Percentiles rank a stretch among this genome's conserved stretches.
phyloP scores from a whole-genome alignment of 1,284 basidiomycete genomes.

The Ustilago crameri region DNA sequence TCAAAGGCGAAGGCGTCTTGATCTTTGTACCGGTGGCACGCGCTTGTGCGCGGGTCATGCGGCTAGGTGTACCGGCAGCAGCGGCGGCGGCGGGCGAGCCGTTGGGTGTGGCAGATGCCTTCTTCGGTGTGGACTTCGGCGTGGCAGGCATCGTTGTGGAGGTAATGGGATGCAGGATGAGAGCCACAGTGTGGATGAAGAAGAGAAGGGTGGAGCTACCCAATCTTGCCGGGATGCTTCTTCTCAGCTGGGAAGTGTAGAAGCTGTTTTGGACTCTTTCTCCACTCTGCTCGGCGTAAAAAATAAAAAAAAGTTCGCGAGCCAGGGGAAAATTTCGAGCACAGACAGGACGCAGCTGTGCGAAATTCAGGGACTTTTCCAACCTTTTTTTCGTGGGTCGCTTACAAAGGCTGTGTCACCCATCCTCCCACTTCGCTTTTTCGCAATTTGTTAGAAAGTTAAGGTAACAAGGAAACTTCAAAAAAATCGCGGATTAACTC shows the following conservation, averaged over 20 bases:
- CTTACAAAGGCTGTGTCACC: conserved; percentile 2
- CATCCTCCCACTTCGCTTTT: neutral
- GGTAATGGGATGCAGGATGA: neutral
- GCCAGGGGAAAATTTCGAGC: conserved; percentile 4
- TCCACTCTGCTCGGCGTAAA: conserved; percentile 3
- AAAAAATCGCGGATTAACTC: conserved; percentile 4
- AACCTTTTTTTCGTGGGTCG: neutral
- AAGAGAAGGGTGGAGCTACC: neutral
- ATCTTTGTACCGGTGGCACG: conserved; percentile 29
- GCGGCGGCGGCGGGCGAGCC: conserved; percentile 13
- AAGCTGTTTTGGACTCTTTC: conserved; percentile 2
- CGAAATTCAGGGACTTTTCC: neutral
- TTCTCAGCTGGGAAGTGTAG: neutral
- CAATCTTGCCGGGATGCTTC: neutral
- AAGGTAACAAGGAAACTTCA: neutral
- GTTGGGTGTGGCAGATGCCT: conserved; percentile 9
- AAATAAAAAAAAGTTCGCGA: conserved; percentile 8
- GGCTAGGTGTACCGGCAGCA: conserved; percentile 19
- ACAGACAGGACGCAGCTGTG: neutral
- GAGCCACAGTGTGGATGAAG: neutral
- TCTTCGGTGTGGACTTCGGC: conserved; percentile 39
- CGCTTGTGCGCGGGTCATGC: conserved; percentile 41
- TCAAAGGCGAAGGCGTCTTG: conserved; percentile 38
- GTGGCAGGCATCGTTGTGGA: conserved; percentile 23
- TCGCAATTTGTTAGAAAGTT: neutral